A percentile compares a stretch with the other conserved stretches of the same genome.
Conservation (phyloP, 75 land plant species). For the Sequoia sempervirens region DNA sequence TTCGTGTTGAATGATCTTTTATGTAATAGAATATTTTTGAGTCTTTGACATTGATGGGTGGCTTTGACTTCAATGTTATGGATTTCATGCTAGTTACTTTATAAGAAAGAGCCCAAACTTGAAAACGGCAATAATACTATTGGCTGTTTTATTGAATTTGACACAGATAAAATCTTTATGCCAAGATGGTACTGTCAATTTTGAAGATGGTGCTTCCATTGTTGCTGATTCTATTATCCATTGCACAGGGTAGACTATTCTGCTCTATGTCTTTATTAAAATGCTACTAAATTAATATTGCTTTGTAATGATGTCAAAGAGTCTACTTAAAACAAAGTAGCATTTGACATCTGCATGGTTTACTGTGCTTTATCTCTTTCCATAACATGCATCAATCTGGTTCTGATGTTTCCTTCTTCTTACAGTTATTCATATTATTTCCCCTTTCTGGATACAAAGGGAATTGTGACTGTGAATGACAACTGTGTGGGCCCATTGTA, state of each 20-base stretch:
- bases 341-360: neutral
- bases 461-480: conserved; percentile 64
- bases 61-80: neutral
- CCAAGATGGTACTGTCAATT: conserved; percentile 67
- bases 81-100: neutral
- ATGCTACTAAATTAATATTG: neutral
- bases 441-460: conserved; percentile 78
- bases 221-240: conserved; percentile 72
- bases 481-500: conserved; percentile 89
- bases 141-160: neutral
- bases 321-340: neutral
- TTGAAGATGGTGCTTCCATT: conserved; percentile 53
- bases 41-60: neutral
- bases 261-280: neutral
- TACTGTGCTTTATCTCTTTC: neutral
- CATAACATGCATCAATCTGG: neutral
- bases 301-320: no score
- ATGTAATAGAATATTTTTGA: no score
- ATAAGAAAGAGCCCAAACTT: neutral
- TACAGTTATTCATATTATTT: conserved; percentile 80
- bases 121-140: neutral
- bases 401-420: conserved; percentile 7
- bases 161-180: conserved; percentile 55
- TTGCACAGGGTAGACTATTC: conserved; percentile 79
- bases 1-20: neutral